Percentiles rank a stretch among this genome's conserved stretches.
These are phyloP conservation scores for Fusarium pseudonygamai DNA, from an alignment of 2,329 filamentous ascomycete species.

Conservation along the genomic window DNA sequence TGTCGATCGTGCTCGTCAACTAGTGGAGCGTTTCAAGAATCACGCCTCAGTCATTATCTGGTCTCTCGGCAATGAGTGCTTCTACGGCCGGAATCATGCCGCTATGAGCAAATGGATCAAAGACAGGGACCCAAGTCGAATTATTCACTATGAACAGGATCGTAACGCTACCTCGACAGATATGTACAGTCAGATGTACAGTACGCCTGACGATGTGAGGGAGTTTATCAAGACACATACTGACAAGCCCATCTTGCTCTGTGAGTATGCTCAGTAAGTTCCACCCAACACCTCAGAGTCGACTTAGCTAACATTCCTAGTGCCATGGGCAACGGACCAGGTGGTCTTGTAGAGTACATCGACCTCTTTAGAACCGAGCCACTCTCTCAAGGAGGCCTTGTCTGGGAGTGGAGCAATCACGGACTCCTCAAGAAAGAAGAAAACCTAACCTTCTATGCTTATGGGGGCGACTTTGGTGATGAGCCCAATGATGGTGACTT, in stretches of 20 bases:
- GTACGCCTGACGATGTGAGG: conserved; percentile 53
- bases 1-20: conserved; percentile 70
- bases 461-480: conserved; percentile 71
- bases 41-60: conserved; percentile 74
- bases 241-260: conserved; percentile 65
- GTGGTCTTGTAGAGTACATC: conserved; percentile 73
- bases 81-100: conserved; percentile 73
- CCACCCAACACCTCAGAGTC: too few relatives aligned
- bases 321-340: conserved; percentile 79
- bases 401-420: conserved; percentile 73
- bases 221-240: background rate
- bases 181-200: conserved; percentile 74
- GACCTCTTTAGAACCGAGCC: conserved; percentile 67
- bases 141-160: conserved; percentile 74
- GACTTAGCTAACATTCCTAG: background rate
- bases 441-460: conserved; percentile 47
- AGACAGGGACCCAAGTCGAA: conserved; percentile 61
- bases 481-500: conserved; percentile 68
- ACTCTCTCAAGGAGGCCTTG: conserved; percentile 67
- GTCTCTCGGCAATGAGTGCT: conserved; percentile 77
- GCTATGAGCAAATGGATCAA: conserved; percentile 74
- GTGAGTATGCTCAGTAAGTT: conserved; percentile 21
- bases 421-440: conserved; percentile 16
- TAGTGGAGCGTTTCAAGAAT: conserved; percentile 69
- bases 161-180: conserved; percentile 66